Conservation (phyloP, 1,284 basidiomycete genomes). For the Blastosporella zonata region DNA sequence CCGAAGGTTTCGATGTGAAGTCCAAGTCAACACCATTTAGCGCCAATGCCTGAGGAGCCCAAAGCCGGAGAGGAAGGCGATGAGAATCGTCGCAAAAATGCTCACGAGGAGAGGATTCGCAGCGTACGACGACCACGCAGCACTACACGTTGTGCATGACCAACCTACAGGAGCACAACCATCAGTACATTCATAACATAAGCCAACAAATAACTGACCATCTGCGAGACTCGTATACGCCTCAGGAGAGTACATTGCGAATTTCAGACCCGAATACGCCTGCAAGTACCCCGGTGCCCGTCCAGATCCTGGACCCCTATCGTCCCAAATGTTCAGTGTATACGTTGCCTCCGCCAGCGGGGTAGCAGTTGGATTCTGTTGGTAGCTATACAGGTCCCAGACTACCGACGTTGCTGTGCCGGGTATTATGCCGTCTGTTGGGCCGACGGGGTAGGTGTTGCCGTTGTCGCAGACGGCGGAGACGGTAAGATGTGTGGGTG, state of each 20-base stretch:
- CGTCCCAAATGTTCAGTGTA: slow-evolving; percentile 77
- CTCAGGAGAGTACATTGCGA: slow-evolving; percentile 85
- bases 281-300: slow-evolving; percentile 64
- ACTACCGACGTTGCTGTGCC: slow-evolving; percentile 69
- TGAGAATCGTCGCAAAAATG: slow-evolving; percentile 62
- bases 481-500: slow-evolving; percentile 75
- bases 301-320: slow-evolving; percentile 64
- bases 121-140: slow-evolving; percentile 43
- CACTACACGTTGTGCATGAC: slow-evolving; percentile 70
- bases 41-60: slow-evolving; percentile 46
- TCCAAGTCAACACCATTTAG: slow-evolving; percentile 3
- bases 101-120: slow-evolving; percentile 66
- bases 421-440: slow-evolving; percentile 69
- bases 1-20: background rate
- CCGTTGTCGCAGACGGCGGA: slow-evolving; percentile 82
- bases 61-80: slow-evolving; percentile 74
- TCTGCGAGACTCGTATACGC: slow-evolving; percentile 69
- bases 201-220: slow-evolving; percentile 41
- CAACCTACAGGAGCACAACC: slow-evolving; percentile 51
- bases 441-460: slow-evolving; percentile 85
- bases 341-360: slow-evolving; percentile 76
- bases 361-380: slow-evolving; percentile 59
- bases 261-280: slow-evolving; percentile 69
- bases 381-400: slow-evolving; percentile 82
- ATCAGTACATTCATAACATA: slow-evolving; percentile 9